Percentiles rank a stretch among this genome's conserved stretches.
These are phyloP conservation scores for Suaeda aralocaspica DNA, from an alignment of 148 eudicot genomes.

Conservation along the genomic window DNA sequence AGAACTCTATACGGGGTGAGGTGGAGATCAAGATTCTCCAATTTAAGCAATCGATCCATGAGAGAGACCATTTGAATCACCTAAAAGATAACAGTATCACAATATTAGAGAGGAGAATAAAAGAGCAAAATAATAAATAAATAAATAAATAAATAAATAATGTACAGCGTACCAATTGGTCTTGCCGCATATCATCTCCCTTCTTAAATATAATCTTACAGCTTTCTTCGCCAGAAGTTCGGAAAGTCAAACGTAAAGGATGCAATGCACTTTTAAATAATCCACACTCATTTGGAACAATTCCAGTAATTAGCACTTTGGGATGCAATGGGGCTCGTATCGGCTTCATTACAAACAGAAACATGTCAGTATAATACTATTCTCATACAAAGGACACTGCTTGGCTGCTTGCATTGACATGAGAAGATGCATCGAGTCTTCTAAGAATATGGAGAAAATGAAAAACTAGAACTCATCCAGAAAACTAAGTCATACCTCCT, in stretches of 20 bases:
- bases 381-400: slow-evolving; percentile 2
- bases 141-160: too few species aligned
- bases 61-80: slow-evolving; percentile 95
- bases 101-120: not conserved
- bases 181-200: slow-evolving; percentile 98
- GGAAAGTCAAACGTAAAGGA: slow-evolving; percentile 85
- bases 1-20: slow-evolving; percentile 92
- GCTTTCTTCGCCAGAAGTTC: slow-evolving; percentile 71
- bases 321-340: slow-evolving; percentile 91
- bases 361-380: slow-evolving; percentile 15
- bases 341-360: slow-evolving; percentile 48
- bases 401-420: slow-evolving; percentile 3
- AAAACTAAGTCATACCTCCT: slow-evolving; percentile 53
- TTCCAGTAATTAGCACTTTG: slow-evolving; percentile 77
- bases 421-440: not conserved
- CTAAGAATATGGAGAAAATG: not conserved
- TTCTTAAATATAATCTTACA: slow-evolving; percentile 93
- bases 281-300: slow-evolving; percentile 83
- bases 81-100: slow-evolving; percentile 32
- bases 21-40: slow-evolving; percentile 95
- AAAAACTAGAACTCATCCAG: not conserved
- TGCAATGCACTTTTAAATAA: slow-evolving; percentile 85
- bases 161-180: slow-evolving; percentile 65
- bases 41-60: slow-evolving; percentile 93
- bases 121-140: not conserved